Evolutionary conservation across 1,284 basidiomycete genomes (phyloP).

Genomic region (Boletus nobilissimus): DNA sequence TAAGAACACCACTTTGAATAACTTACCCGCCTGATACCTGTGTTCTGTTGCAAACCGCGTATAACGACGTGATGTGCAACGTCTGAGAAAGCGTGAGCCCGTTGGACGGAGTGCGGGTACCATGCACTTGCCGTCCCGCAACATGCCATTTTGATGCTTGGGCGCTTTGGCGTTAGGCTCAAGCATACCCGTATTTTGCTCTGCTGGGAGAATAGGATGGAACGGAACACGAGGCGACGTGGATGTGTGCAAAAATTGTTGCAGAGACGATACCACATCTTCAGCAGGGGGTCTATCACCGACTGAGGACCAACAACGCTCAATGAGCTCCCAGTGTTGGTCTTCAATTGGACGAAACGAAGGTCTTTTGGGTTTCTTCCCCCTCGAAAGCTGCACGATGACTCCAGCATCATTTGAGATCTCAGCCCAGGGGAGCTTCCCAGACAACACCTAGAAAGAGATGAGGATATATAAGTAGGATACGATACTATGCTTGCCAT

Average conservation of each 20-base stretch:
- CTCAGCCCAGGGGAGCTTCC: constrained; percentile 7
- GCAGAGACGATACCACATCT: not conserved
- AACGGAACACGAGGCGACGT: too few species aligned
- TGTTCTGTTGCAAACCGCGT: too few species aligned
- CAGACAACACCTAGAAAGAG: constrained; percentile 15
- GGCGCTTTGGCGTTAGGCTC: too few species aligned
- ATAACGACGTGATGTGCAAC: too few species aligned
- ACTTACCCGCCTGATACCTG: too few species aligned
- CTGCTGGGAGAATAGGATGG: not conserved
- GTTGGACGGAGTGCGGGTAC: too few species aligned
- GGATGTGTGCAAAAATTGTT: not conserved
- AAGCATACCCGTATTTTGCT: too few species aligned
- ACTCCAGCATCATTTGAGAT: not conserved
- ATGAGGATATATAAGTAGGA: not conserved
- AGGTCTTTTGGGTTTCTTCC: constrained; percentile 3
- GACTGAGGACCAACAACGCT: constrained; percentile 15
- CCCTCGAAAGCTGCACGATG: not conserved
- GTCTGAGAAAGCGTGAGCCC: too few species aligned
- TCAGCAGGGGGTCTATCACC: not conserved
- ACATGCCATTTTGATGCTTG: not conserved
- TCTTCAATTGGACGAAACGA: constrained; percentile 12
- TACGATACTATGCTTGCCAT: not conserved
- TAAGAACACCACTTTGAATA: not conserved
- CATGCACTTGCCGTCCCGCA: too few species aligned
- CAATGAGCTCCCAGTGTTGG: constrained; percentile 13